Base-by-base conservation (phyloP, 768 basidiomycete genomes). In the Lanmaoa pseudosensibilis region DNA sequence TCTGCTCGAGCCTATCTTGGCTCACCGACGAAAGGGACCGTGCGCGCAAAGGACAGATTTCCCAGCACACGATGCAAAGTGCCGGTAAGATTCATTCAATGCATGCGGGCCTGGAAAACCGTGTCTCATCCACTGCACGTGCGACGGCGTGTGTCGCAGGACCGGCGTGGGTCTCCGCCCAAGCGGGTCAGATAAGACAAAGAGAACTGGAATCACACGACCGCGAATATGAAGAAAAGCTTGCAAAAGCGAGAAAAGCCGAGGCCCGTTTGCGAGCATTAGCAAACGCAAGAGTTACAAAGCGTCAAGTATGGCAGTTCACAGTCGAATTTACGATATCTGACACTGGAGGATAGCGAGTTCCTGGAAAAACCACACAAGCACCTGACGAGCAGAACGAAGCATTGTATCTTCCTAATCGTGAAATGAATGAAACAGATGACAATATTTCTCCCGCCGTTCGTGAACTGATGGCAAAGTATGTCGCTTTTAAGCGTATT, bases 401-500 rank as follows among this genome's bases (percentile, higher is more conserved):
- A n/a, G 81, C 83, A 4, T 64, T 72, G 15, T 96, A 89, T 68
- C 79, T 95, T 13, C 94, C 93, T 0, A 85, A 89, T 2, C 79
- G 78, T 39, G 69, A 46, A 49, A 41, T 46, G 43, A 57, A 59
- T 7, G 69, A 69, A 6, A 73, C 74, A 41, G 73, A 72, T 56
- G 79, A 75, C 72, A 87, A 90, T 62, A 77, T 94, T 6, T 89
- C 90, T 7, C 85, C 88, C 2, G 89, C 84, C 40, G 85, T 96
- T 7, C 81, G 84, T 27, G 90, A 84, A 1, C 75, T 96, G 12
- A 88, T 96, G 87, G 80, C 78, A 48, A 88, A 85, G 94, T 94
- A 61, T 44, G 80, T 60, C 46, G 15, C 38, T 56, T 51, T 43
- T 38, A 16, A 47, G 23, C 16, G 11, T 11, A 10, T 9, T 3